Evolutionary conservation across 768 basidiomycete genomes (phyloP), one percentile per base, ranked within the genome.

Genomic region (Rhizopogon vulgaris): DNA sequence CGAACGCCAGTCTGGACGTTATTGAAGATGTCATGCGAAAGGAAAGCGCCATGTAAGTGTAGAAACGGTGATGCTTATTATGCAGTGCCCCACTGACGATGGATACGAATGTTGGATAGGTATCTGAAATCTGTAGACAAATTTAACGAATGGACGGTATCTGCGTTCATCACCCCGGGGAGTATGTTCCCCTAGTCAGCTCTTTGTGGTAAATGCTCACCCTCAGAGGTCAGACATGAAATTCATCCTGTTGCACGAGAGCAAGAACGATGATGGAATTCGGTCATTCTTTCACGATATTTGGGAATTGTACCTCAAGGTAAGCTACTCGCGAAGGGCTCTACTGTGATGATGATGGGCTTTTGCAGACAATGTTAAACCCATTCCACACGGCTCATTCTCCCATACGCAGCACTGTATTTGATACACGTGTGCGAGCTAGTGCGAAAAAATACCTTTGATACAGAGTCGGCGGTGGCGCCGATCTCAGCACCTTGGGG

Each of bases 131-230:
- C 85, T 15, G 84, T 98, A 53, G 96, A 99, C 77, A 91, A 87
- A 73, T 96, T 97, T 72, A 97, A 98, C 63, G 96, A 98, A 66
- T 99, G 96, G 96, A 94, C 84, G 3, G 85, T 98, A 17, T 98
- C 96, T 14, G 93, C 90, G 28, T 98, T 97, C 71, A 76, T 98
- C 17, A 98, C 96, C 0, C 85, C 94, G 1, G 90, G 88, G 55
- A 96, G 95, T 98, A 71, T 74, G 93, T 61, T 46, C 53, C 38
- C 25, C 11, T 28, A 18, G 38, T 32, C 27, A 37, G 39, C 38
- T 27, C 17, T 41, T 24, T 22, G 22, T 52, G 53, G 61, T 63
- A 55, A 22, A 65, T 22, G 42, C 57, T 65, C 46, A 57, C 17
- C 40, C 48, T 53, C 40, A 50, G 22, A 22, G 25, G 43, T 41